Evolutionary conservation across 768 basidiomycete species (phyloP), one percentile per base, ranked within the genome.

Genomic region (Amanita rubescens): DNA sequence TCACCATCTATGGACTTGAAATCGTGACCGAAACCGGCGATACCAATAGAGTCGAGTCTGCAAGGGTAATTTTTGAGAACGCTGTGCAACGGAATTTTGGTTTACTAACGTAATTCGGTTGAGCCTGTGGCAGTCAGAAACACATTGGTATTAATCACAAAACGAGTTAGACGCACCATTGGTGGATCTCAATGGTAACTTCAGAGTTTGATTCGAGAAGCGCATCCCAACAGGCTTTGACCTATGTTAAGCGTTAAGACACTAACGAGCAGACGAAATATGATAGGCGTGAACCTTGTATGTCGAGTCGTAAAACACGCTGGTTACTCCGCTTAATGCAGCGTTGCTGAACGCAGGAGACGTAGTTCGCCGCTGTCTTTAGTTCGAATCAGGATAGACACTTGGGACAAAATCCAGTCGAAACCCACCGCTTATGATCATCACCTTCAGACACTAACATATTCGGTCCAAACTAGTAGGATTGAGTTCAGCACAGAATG

Each of bases 1-100:
- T 75, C 70, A 7, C 80, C 80, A 14, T 77, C 71, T 3, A 84
- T 67, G 0, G 76, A 65, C 9, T 73, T 71, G 56, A 84, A 84
- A 59, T 81, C 69, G 24, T 80, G 71, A n/a, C 72, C 71, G 56
- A 80, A 80, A 0, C 73, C 73, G 2, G 75, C 74, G 22, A 75
- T 67, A 8, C 79, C 77, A 33, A 81, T 69, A 15, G 61, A 69
- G 54, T 81, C 80, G 5, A 81, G 60, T 5, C 77, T 78, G 8
- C 19, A 27, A 34, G 8, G 19, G 38, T 15, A 39, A 42, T 38
- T 3, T 34, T 22, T 22, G 19, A 2, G 27, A 17, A 30, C 43
- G 12, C n/a, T 22, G 14, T 42, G n/a, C 32, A 25, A 20, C 20
- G 37, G 45, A 46, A 19, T 11, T 10, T 7, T 17, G 12, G 24